Conservation (phyloP, 345 rosid species). For the Gossypium turneri region DNA sequence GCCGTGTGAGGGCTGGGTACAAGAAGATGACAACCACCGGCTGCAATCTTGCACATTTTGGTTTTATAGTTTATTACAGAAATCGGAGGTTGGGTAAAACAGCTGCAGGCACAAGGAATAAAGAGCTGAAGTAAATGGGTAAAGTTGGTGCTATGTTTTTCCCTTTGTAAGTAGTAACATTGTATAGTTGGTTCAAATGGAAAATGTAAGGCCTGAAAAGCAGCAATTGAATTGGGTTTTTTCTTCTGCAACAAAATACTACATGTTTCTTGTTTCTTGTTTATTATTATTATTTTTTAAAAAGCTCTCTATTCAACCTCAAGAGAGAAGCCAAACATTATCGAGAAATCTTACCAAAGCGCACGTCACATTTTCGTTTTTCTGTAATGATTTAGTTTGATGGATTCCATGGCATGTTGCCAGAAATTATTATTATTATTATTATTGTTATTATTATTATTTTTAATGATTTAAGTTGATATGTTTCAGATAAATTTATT, state of each 20-base stretch:
- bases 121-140: not conserved
- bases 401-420: too few species aligned
- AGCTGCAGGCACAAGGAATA: slow-evolving; percentile 5
- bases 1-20: not conserved
- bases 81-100: not conserved
- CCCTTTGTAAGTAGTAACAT: not conserved
- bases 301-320: too few species aligned
- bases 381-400: too few species aligned
- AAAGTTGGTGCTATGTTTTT: not conserved
- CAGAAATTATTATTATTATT: too few species aligned
- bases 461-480: too few species aligned
- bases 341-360: not conserved
- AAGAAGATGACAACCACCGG: not conserved
- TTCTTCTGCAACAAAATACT: slow-evolving; percentile 1
- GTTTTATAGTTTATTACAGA: not conserved
- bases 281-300: not conserved
- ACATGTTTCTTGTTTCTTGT: not conserved
- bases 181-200: slow-evolving; percentile 9
- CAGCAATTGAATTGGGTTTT: not conserved
- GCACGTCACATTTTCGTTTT: too few species aligned
- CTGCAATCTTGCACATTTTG: not conserved
- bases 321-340: not conserved
- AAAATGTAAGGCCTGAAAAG: not conserved
- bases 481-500: too few species aligned
- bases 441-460: too few species aligned